phyloP scores from a whole-genome alignment of 2,329 filamentous ascomycete species.

The Trichoderma gracile region DNA sequence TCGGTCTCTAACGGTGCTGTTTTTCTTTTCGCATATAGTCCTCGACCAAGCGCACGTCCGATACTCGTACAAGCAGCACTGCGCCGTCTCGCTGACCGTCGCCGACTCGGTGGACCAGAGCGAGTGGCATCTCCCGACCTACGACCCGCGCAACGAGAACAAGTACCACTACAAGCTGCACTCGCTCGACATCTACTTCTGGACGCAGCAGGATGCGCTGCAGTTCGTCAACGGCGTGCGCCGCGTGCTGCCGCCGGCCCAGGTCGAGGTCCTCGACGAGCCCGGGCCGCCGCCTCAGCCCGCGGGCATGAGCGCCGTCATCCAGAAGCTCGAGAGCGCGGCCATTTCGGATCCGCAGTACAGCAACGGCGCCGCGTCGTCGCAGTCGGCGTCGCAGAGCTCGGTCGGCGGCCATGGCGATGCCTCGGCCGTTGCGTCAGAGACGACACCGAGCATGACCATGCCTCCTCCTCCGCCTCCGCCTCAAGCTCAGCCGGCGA shows the following conservation, averaged over 20 bases:
- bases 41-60: slow-evolving; percentile 64
- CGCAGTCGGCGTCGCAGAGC: slow-evolving; percentile 20
- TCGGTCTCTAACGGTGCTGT: slow-evolving; percentile 28
- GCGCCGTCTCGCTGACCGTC: slow-evolving; percentile 66
- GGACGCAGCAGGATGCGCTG: slow-evolving; percentile 70
- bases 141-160: slow-evolving; percentile 70
- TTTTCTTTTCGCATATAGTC: slow-evolving; percentile 52
- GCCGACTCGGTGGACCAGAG: slow-evolving; percentile 55
- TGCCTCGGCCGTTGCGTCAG: slow-evolving; percentile 24
- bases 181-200: slow-evolving; percentile 76
- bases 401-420: slow-evolving; percentile 12
- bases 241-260: slow-evolving; percentile 61
- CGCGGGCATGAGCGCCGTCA: slow-evolving; percentile 64
- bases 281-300: slow-evolving; percentile 53
- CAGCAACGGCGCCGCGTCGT: slow-evolving; percentile 12
- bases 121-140: slow-evolving; percentile 75
- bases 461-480: slow-evolving; percentile 39
- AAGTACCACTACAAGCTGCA: slow-evolving; percentile 80
- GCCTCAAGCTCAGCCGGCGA: slow-evolving; percentile 37
- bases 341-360: slow-evolving; percentile 64
- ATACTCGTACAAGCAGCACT: slow-evolving; percentile 75
- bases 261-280: slow-evolving; percentile 66
- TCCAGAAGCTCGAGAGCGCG: slow-evolving; percentile 71
- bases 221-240: slow-evolving; percentile 69
- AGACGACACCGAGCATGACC: slow-evolving; percentile 7